These are phyloP conservation scores for Collybia nuda DNA, from an alignment of 768 basidiomycete genomes.

Conservation along the genomic window DNA sequence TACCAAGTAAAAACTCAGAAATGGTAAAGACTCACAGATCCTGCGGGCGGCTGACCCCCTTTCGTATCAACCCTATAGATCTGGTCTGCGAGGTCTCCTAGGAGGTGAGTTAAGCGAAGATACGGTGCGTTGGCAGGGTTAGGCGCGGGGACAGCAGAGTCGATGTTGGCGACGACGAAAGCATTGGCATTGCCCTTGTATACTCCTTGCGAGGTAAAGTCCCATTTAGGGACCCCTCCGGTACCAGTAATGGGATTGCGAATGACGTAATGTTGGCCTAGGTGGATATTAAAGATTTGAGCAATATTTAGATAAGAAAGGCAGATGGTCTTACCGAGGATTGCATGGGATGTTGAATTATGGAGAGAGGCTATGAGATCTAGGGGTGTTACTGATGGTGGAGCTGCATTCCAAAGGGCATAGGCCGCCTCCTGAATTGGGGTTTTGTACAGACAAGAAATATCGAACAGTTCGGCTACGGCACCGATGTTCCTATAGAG, in stretches of 20 bases:
- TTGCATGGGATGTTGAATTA: conserved; percentile 4
- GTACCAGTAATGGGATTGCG: conserved; percentile 39
- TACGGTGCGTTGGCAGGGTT: conserved; percentile 50
- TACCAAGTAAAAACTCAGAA: background rate
- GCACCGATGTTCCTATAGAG: conserved; percentile 45
- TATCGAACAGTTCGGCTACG: conserved; percentile 53
- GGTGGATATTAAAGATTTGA: background rate
- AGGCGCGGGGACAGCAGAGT: conserved; percentile 40
- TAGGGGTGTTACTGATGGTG: conserved; percentile 7
- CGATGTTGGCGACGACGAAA: conserved; percentile 46
- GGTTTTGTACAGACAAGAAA: conserved; percentile 42
- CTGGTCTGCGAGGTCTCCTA: conserved; percentile 47
- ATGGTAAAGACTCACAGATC: conserved; percentile 39
- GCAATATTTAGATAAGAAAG: no score
- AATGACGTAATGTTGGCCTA: conserved; percentile 59
- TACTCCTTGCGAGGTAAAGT: conserved; percentile 45
- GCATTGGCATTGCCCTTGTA: conserved; percentile 40
- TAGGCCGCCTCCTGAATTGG: conserved; percentile 27
- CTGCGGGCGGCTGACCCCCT: conserved; percentile 52
- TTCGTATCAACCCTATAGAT: conserved; percentile 54
- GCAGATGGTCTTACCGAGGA: conserved; percentile 20
- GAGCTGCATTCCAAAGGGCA: conserved; percentile 23
- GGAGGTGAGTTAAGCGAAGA: conserved; percentile 44
- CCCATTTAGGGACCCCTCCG: conserved; percentile 52
- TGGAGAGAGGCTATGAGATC: conserved; percentile 11